Evolutionary conservation across 495 filamentous ascomycete species (phyloP), one percentile per base, ranked within the genome.

Genomic region (Daldinia childiae): DNA sequence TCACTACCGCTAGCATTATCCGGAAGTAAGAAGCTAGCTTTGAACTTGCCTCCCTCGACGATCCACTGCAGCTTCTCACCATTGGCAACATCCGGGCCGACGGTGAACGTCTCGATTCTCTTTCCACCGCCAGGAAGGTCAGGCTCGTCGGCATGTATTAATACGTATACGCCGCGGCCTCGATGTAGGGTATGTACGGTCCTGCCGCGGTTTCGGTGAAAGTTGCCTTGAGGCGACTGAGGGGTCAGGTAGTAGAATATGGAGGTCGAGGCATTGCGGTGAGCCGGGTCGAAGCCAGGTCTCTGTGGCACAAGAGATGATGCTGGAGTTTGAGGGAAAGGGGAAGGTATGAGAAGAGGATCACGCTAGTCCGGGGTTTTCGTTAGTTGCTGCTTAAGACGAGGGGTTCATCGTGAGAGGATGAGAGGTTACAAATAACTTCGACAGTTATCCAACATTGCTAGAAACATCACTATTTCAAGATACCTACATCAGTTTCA

Each of bases 31-130:
- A 86, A 89, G 41, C 81, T 89, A 9, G 84, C 85, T 72, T 90
- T 91, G 74, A 82, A 91, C 69, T 86, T 85, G 15, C 87, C 88
- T 2, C 89, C 88, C 54, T 90, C 87, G 21, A 92, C 89, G 69
- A 91, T 82, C 89, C 90, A 91, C 78, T 90, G 89, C 74, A 88
- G 45, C 77, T 73, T 83, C 81, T 91, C 89, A 6, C 87, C 90
- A 17, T 74, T 76, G 7, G 68, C 80, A 4, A 89, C 78, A 69
- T 89, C 76, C 6, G 79, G 81, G 0, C 89, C 90, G 0, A 88
- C 74, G 69, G 90, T 48, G 26, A 64, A 92, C 1, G 80, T 87
- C 78, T 91, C 89, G 29, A 90, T 78, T 14, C 82, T 72, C 61
- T 81, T 81, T 60, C 80, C 81, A 9, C 50, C 68, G 14, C 54